Percentiles rank a stretch among this genome's conserved stretches.
Evolutionary conservation across 2,329 filamentous ascomycete species (phyloP).

Genomic region (Penicillium brevicompactum): DNA sequence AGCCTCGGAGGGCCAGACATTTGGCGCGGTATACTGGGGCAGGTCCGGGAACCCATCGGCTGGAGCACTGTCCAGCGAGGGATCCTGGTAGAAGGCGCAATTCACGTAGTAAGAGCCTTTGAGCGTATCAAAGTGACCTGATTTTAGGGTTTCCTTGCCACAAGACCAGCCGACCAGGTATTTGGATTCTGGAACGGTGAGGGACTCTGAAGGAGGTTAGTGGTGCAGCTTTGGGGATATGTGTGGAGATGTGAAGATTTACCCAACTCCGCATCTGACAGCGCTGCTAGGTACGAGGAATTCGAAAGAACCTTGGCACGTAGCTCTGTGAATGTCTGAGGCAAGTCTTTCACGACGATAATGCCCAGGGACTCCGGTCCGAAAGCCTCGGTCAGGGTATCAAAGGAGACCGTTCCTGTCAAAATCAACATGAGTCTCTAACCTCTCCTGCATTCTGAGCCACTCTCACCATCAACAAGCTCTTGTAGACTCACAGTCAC

Average conservation of each 20-base stretch:
- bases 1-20: constrained; percentile 77
- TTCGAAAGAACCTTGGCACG: constrained; percentile 78
- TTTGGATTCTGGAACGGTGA: constrained; percentile 52
- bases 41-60: constrained; percentile 56
- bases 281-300: constrained; percentile 83
- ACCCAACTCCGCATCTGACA: constrained; percentile 73
- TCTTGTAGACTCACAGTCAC: constrained; percentile 53
- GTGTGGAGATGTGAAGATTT: constrained; percentile 25
- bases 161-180: constrained; percentile 67
- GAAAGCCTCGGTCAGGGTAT: constrained; percentile 67
- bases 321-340: constrained; percentile 69
- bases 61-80: constrained; percentile 39
- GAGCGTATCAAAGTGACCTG: constrained; percentile 62
- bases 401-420: constrained; percentile 45
- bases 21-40: constrained; percentile 85
- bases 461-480: constrained; percentile 48
- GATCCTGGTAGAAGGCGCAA: constrained; percentile 55
- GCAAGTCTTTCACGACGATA: constrained; percentile 86
- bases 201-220: constrained; percentile 33
- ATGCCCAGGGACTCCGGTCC: constrained; percentile 90
- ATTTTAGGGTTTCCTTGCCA: constrained; percentile 64
- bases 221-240: constrained; percentile 25
- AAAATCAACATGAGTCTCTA: constrained; percentile 3
- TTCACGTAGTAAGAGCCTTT: constrained; percentile 69
- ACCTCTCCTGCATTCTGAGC: not conserved